These are phyloP conservation scores for Epichloe scottii DNA, from an alignment of 2,329 filamentous ascomycete species.

Conservation along the genomic window DNA sequence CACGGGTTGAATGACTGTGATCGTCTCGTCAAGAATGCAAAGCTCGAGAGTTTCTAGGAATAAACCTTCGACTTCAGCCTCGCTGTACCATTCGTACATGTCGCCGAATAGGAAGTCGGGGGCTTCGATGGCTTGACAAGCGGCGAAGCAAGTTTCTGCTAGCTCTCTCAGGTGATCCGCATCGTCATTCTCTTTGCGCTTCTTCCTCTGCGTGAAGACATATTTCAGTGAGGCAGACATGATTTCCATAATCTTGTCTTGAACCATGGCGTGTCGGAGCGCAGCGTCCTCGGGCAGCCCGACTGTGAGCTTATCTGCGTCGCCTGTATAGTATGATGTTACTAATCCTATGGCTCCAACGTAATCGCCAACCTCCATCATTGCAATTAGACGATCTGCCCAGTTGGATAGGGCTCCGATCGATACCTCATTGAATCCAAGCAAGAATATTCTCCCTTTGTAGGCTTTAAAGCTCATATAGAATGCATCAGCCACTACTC, in stretches of 20 bases:
- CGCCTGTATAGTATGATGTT: conserved; percentile 81
- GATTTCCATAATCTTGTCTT: conserved; percentile 83
- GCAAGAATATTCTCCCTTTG: conserved; percentile 81
- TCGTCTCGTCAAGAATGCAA: conserved; percentile 67
- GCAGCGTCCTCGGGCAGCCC: conserved; percentile 76
- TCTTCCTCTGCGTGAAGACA: conserved; percentile 59
- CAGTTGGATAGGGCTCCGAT: conserved; percentile 92
- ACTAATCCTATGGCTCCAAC: conserved; percentile 83
- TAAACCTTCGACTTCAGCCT: conserved; percentile 55
- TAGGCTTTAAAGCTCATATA: conserved; percentile 96
- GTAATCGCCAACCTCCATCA: conserved; percentile 97
- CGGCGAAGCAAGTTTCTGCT: conserved; percentile 70
- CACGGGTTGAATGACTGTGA: conserved; percentile 64
- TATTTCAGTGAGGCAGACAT: conserved; percentile 86
- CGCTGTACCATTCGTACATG: conserved; percentile 82
- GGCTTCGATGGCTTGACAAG: conserved; percentile 67
- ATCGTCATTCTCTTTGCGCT: conserved; percentile 29
- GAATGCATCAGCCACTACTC: conserved; percentile 91
- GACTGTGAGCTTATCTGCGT: conserved; percentile 87
- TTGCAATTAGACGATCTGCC: conserved; percentile 82
- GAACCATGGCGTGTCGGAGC: conserved; percentile 68
- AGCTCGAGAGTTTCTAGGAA: conserved; percentile 85
- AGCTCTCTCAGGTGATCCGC: conserved; percentile 60
- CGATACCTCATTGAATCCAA: conserved; percentile 88
- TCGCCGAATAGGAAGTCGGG: conserved; percentile 81